Percentiles rank a stretch among this genome's conserved stretches.
Evolutionary conservation across 345 rosid species (phyloP).

Genomic region (Clarkia xantiana): DNA sequence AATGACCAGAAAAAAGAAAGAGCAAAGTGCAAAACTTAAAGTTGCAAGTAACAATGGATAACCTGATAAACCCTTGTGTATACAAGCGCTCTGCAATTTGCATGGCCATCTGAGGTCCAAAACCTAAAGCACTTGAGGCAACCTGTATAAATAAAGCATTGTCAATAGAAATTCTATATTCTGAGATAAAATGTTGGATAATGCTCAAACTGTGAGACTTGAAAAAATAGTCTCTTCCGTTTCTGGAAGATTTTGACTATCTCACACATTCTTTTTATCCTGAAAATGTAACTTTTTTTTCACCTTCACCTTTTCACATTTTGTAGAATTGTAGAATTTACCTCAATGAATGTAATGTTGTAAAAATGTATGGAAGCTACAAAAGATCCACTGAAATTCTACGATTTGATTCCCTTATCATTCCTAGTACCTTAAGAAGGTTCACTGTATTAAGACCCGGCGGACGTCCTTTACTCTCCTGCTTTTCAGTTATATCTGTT

Average conservation of each 20-base stretch:
- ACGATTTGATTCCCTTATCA: not conserved
- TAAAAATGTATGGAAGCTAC: too few species aligned
- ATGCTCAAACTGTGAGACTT: too few species aligned
- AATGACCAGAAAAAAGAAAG: not conserved
- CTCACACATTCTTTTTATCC: not conserved
- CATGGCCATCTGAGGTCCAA: slow-evolving; percentile 94
- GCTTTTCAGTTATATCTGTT: slow-evolving; percentile 53
- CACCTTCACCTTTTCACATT: too few species aligned
- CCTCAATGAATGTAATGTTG: too few species aligned
- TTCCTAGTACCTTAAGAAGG: slow-evolving; percentile 64
- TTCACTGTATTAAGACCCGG: slow-evolving; percentile 84
- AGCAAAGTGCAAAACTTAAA: not conserved
- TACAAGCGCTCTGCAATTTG: slow-evolving; percentile 83
- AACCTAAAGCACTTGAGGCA: slow-evolving; percentile 91
- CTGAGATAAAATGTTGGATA: too few species aligned
- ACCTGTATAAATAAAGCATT: slow-evolving; percentile 24
- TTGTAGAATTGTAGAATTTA: too few species aligned
- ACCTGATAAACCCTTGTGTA: slow-evolving; percentile 94
- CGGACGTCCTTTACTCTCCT: slow-evolving; percentile 79
- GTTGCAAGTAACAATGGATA: not conserved
- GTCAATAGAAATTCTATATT: too few species aligned
- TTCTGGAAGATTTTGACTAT: not conserved
- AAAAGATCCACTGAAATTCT: not conserved
- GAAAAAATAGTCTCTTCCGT: too few species aligned
- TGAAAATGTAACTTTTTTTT: too few species aligned